Conservation (phyloP, 192 early-diverging fungal genomes). For the Umbelopsis sp. region DNA sequence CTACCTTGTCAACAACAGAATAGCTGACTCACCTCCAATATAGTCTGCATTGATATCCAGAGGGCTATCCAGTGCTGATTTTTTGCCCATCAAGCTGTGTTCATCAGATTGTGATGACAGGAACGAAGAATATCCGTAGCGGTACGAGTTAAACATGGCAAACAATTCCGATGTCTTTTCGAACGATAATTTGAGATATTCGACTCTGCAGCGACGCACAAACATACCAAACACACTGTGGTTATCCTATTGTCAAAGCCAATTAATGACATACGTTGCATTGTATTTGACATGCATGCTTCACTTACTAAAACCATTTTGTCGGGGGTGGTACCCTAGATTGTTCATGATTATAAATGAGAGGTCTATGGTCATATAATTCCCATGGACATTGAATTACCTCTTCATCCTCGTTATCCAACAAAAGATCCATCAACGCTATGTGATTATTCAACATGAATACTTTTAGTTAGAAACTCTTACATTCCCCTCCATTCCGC, state of each 20-base stretch:
- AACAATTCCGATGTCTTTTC: slow-evolving; percentile 29
- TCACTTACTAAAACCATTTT: slow-evolving; percentile 2
- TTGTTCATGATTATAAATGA: neutral
- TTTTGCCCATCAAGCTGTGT: slow-evolving; percentile 9
- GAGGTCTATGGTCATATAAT: no score
- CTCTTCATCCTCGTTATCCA: slow-evolving; percentile 11
- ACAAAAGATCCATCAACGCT: slow-evolving; percentile 1
- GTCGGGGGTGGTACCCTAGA: neutral
- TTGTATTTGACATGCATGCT: neutral
- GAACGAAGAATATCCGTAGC: neutral
- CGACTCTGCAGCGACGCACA: slow-evolving; percentile 38
- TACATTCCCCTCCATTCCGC: no score
- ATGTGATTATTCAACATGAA: neutral
- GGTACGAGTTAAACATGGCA: slow-evolving; percentile 31
- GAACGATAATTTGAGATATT: slow-evolving; percentile 33
- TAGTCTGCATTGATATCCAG: slow-evolving; percentile 2
- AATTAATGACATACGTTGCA: neutral
- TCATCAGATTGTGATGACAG: slow-evolving; percentile 9
- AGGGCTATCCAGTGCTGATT: slow-evolving; percentile 7
- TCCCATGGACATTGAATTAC: neutral
- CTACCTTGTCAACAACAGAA: neutral
- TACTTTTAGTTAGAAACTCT: no score
- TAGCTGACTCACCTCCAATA: slow-evolving; percentile 12
- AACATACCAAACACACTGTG: slow-evolving; percentile 42
- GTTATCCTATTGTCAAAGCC: slow-evolving; percentile 23